Conservation (phyloP, 257 asterid genomes). For the Rubia yunnanensis region DNA sequence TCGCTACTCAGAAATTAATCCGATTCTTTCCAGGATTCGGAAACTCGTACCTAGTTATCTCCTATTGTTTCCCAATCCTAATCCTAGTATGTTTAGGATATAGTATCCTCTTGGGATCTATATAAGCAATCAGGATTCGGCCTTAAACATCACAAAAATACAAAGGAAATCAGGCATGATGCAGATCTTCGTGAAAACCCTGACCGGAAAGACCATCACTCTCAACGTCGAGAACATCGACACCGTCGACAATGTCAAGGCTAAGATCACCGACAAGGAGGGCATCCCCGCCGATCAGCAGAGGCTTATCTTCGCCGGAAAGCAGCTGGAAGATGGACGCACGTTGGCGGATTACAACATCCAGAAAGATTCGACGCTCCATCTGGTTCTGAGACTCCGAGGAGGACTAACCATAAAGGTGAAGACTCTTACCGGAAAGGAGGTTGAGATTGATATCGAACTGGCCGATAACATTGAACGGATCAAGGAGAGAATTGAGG, state of each 20-base stretch:
- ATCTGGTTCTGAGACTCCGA: slow-evolving; percentile 51
- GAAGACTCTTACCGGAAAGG: slow-evolving; percentile 63
- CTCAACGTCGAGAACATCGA: slow-evolving; percentile 14
- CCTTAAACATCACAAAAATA: not conserved
- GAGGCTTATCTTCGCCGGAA: slow-evolving; percentile 16
- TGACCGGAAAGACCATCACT: slow-evolving; percentile 10
- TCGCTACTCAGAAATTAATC: too few relatives aligned
- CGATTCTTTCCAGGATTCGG: too few relatives aligned
- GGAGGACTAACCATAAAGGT: slow-evolving; percentile 71
- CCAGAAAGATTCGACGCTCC: slow-evolving; percentile 48
- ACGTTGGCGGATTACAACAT: slow-evolving; percentile 19
- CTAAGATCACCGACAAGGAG: slow-evolving; percentile 15
- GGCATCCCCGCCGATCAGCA: slow-evolving; percentile 18
- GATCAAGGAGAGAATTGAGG: slow-evolving; percentile 67
- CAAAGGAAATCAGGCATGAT: not conserved
- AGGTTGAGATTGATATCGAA: slow-evolving; percentile 62
- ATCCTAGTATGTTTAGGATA: not conserved
- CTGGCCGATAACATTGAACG: slow-evolving; percentile 52
- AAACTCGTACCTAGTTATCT: too few relatives aligned
- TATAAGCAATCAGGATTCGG: not conserved
- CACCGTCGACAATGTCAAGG: slow-evolving; percentile 14
- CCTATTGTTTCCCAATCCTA: too few relatives aligned
- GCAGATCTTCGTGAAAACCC: slow-evolving; percentile 18
- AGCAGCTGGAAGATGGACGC: slow-evolving; percentile 15
- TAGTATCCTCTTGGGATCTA: not conserved